Conservation (phyloP, 2,329 filamentous ascomycete genomes). For the Aspergillus hortae region DNA sequence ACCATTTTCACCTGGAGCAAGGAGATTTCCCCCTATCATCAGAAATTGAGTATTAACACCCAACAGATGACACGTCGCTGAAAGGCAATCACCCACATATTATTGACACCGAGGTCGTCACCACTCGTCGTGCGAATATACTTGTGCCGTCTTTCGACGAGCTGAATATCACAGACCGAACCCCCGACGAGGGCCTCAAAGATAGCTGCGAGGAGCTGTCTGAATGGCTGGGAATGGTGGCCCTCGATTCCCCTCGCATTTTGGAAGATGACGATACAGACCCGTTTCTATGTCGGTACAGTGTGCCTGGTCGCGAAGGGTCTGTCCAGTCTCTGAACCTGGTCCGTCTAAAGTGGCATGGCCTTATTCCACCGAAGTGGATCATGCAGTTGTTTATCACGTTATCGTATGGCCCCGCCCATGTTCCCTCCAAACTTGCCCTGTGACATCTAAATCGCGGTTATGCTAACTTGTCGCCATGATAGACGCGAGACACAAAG, state of each 20-base stretch:
- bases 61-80: slow-evolving; percentile 30
- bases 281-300: slow-evolving; percentile 43
- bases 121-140: slow-evolving; percentile 22
- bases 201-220: slow-evolving; percentile 57
- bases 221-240: slow-evolving; percentile 62
- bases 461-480: slow-evolving; percentile 10
- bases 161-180: slow-evolving; percentile 22
- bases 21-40: background rate
- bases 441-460: background rate
- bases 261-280: slow-evolving; percentile 36
- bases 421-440: no score
- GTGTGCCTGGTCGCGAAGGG: slow-evolving; percentile 30
- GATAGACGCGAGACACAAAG: slow-evolving; percentile 18
- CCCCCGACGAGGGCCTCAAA: slow-evolving; percentile 50
- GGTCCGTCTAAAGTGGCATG: slow-evolving; percentile 42
- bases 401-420: slow-evolving; percentile 40
- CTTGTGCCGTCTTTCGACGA: slow-evolving; percentile 31
- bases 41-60: background rate
- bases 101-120: slow-evolving; percentile 24
- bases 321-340: slow-evolving; percentile 20
- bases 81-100: slow-evolving; percentile 38
- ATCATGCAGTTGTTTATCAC: slow-evolving; percentile 33
- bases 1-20: slow-evolving; percentile 7
- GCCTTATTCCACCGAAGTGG: slow-evolving; percentile 40
- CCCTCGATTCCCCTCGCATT: slow-evolving; percentile 41